phyloP scores from a whole-genome alignment of 768 basidiomycete genomes.

The Boletus huronensis region DNA sequence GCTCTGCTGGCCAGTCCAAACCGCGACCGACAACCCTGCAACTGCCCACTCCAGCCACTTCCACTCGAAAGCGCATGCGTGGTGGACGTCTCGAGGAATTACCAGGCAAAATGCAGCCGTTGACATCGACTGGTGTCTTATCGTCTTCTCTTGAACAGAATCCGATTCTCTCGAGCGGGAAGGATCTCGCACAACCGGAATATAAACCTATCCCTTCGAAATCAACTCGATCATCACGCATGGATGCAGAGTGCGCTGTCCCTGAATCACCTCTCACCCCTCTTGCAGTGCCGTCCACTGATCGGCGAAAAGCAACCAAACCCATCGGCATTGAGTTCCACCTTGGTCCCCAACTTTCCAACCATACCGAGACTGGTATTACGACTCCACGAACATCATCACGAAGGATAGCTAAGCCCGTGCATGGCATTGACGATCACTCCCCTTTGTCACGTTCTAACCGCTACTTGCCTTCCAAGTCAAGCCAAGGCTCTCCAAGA shows the following conservation, averaged over 20 bases:
- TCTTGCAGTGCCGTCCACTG: slow-evolving; percentile 10
- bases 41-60: slow-evolving; percentile 23
- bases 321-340: neutral
- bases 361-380: neutral
- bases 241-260: neutral
- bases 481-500: neutral
- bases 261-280: neutral
- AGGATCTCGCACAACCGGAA: slow-evolving; percentile 1
- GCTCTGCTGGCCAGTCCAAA: slow-evolving; percentile 2
- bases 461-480: neutral
- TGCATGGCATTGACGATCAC: neutral
- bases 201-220: slow-evolving; percentile 1
- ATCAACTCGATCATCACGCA: neutral
- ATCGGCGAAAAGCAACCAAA: slow-evolving; percentile 1
- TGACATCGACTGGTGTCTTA: neutral
- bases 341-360: neutral
- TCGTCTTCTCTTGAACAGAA: neutral
- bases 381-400: slow-evolving; percentile 17
- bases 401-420: neutral
- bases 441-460: slow-evolving; percentile 4
- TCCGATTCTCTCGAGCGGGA: neutral
- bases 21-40: slow-evolving; percentile 6
- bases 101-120: neutral
- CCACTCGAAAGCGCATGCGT: slow-evolving; percentile 17
- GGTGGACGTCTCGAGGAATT: neutral